A percentile compares a stretch with the other conserved stretches of the same genome.
These are phyloP conservation scores for Cornus controversa DNA, from an alignment of 148 eudicot species.

Conservation along the genomic window DNA sequence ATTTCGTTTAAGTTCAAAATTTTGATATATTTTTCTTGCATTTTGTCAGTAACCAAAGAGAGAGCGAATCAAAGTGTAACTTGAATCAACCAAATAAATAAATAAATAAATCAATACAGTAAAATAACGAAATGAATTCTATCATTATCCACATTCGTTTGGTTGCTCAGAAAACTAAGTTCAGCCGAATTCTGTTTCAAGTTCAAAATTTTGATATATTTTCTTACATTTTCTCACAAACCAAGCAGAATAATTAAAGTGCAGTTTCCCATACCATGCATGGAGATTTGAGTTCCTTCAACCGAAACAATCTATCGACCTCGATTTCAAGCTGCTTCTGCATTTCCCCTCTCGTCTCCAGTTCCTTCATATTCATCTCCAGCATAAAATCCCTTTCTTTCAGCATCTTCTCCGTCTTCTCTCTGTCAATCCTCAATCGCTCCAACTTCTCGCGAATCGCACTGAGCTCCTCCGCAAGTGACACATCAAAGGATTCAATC, in stretches of 20 bases:
- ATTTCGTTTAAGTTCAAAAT: too few species aligned
- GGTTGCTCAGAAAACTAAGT: too few species aligned
- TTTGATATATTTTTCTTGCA: not conserved
- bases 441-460: conserved; percentile 60
- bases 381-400: conserved; percentile 43
- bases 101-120: too few species aligned
- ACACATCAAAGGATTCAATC: conserved; percentile 42
- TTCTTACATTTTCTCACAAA: not conserved
- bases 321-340: conserved; percentile 76
- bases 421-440: conserved; percentile 59
- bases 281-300: conserved; percentile 62
- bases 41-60: conserved; percentile 10
- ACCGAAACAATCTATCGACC: conserved; percentile 71
- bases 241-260: not conserved
- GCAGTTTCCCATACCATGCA: conserved; percentile 35
- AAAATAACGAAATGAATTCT: too few species aligned
- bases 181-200: too few species aligned
- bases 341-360: conserved; percentile 50
- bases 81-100: too few species aligned
- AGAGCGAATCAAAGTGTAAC: not conserved
- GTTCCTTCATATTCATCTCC: conserved; percentile 49
- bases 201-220: not conserved
- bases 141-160: too few species aligned
- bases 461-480: conserved; percentile 75
- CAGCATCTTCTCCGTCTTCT: conserved; percentile 59